Evolutionary conservation across 345 rosid genomes (phyloP).

Genomic region (Corymbia maculata): DNA sequence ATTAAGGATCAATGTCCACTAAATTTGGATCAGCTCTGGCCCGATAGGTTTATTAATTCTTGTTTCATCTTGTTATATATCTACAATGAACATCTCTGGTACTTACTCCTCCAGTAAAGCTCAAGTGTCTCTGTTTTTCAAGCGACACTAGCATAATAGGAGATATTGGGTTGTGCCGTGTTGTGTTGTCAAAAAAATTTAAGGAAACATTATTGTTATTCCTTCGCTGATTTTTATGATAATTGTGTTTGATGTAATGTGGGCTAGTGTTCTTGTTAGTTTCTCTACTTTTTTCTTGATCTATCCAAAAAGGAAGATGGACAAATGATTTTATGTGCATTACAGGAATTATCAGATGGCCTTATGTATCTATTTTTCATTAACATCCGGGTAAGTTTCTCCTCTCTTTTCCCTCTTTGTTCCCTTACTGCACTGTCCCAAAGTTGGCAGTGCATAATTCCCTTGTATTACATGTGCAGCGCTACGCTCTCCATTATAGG

Average conservation of each 20-base stretch:
- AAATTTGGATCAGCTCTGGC: not conserved
- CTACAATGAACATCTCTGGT: not conserved
- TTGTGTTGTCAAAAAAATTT: not conserved
- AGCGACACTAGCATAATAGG: not conserved
- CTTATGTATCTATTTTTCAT: not conserved
- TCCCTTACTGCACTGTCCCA: not conserved
- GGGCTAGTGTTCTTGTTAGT: not conserved
- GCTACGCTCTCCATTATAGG: no score
- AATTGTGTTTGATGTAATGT: not conserved
- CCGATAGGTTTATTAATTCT: not conserved
- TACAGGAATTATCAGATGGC: not conserved
- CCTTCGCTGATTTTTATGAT: not conserved
- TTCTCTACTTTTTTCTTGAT: not conserved
- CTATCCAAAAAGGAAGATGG: not conserved
- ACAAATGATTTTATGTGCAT: not conserved
- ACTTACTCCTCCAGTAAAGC: not conserved
- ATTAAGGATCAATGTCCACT: not conserved
- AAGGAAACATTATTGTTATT: not conserved
- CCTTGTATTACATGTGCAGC: not conserved
- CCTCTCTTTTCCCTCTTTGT: not conserved
- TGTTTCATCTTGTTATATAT: not conserved
- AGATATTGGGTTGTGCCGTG: not conserved
- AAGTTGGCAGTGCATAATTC: not conserved
- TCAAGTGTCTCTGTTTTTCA: not conserved
- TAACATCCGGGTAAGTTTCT: not conserved